Evolutionary conservation across 78 protist genomes (phyloP), one percentile per base, ranked within the genome.

Genomic region (Cavenderia fasciculata): DNA sequence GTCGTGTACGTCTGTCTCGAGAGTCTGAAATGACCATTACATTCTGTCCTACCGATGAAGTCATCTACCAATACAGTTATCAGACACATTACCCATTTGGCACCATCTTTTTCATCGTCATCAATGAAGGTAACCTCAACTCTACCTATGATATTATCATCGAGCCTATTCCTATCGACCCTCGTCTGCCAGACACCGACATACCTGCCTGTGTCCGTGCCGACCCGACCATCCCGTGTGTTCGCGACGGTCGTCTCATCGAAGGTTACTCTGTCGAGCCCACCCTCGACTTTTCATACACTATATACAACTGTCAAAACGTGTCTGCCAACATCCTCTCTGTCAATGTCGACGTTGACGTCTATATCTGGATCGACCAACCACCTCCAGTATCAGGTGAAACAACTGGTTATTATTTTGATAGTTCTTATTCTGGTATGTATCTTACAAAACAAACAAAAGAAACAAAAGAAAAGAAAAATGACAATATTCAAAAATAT

Each of bases 241-340:
- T 82, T 2, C 31, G 68, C 21, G 90, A 82, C 56, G 78, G 78
- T 68, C 21, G 21, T 21, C 16, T n/a, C n/a, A n/a, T n/a, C n/a
- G n/a, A n/a, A 25, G 7, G 6, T 0, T n/a, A 38, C 16, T 40
- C 65, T 23, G 23, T 12, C n/a, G 8, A 23, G 21, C 5, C 82
- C 21, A 54, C 54, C 38, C 14, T 54, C 33, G 54, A 73, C 49
- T 82, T 43, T 41, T 41, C 71, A 8, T 82, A 51, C 8, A 54
- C 69, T 2, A 27, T 82, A 44, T 1, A 27, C 0, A 12, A 34
- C 18, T 82, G 90, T 44, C 52, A 68, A 57, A 82, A 82, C 43
- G 57, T 82, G 10, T 56, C 90, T 1, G 11, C 52, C 38, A 29
- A 61, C 40, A 68, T 19, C 8, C 52, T 34, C 14, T 12, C 19